phyloP scores from a whole-genome alignment of 1,284 basidiomycete species.

The Clitocybe nebularis region DNA sequence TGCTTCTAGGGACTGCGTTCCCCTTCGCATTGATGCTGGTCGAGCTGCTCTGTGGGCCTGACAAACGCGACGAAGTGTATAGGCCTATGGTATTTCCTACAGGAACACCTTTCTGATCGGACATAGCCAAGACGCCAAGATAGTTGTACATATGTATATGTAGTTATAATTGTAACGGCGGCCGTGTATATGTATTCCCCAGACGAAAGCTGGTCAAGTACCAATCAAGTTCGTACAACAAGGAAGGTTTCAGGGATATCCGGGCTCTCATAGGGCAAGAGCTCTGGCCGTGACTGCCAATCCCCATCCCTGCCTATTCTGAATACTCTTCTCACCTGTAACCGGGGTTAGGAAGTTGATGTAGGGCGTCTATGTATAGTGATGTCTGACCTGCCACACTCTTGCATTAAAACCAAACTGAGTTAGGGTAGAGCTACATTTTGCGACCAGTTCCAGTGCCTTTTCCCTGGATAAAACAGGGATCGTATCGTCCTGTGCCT shows the following conservation, averaged over 20 bases:
- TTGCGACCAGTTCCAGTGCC: conserved; percentile 34
- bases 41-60: conserved; percentile 61
- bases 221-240: conserved; percentile 51
- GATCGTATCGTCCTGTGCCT: conserved; percentile 23
- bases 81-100: conserved; percentile 78
- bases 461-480: conserved; percentile 28
- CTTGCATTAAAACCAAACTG: conserved; percentile 50
- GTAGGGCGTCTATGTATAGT: not conserved
- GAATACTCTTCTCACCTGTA: conserved; percentile 47
- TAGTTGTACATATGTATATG: no score
- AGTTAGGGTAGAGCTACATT: conserved; percentile 38
- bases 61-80: conserved; percentile 64
- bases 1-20: conserved; percentile 70
- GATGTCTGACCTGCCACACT: conserved; percentile 38
- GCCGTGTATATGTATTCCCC: no score
- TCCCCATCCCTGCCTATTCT: conserved; percentile 31
- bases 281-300: conserved; percentile 31
- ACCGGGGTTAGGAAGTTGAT: conserved; percentile 3
- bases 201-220: no score
- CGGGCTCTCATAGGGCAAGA: conserved; percentile 55
- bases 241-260: conserved; percentile 72
- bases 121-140: no score
- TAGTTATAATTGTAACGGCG: no score
- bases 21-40: conserved; percentile 74
- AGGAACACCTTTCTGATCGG: conserved; percentile 39